Conservation (phyloP, 2,329 filamentous ascomycete species). For the Fusarium burgessii region DNA sequence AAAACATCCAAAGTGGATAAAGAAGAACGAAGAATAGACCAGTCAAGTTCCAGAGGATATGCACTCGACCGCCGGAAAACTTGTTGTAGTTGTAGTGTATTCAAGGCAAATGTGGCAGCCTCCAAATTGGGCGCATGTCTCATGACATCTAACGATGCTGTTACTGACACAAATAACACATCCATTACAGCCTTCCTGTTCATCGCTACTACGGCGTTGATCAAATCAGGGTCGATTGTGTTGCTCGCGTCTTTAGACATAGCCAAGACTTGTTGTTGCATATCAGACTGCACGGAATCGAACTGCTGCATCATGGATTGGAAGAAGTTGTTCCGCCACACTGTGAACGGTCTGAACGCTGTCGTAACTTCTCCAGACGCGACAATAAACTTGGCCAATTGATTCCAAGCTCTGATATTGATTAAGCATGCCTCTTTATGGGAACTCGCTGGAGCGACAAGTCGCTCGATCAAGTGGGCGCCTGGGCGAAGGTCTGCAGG, state of each 20-base stretch:
- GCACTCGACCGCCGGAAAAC: constrained; percentile 63
- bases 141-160: constrained; percentile 65
- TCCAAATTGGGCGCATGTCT: constrained; percentile 59
- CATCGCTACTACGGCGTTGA: constrained; percentile 62
- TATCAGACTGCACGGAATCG: constrained; percentile 65
- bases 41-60: constrained; percentile 59
- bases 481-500: constrained; percentile 66
- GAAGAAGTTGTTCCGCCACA: constrained; percentile 69
- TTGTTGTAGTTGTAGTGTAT: constrained; percentile 62
- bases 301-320: constrained; percentile 69
- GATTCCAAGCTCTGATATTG: constrained; percentile 72
- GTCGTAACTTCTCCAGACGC: constrained; percentile 59
- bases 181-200: constrained; percentile 68
- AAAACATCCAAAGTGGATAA: constrained; percentile 63
- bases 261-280: constrained; percentile 65
- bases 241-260: constrained; percentile 61
- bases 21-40: constrained; percentile 59
- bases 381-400: constrained; percentile 70
- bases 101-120: constrained; percentile 63
- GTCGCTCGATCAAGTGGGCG: constrained; percentile 66
- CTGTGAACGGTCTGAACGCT: constrained; percentile 60
- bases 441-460: constrained; percentile 69
- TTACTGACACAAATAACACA: constrained; percentile 61
- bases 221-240: constrained; percentile 57
- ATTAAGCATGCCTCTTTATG: constrained; percentile 76